Evolutionary conservation across 2,329 filamentous ascomycete genomes (phyloP).

Genomic region (Microcera coccophila): DNA sequence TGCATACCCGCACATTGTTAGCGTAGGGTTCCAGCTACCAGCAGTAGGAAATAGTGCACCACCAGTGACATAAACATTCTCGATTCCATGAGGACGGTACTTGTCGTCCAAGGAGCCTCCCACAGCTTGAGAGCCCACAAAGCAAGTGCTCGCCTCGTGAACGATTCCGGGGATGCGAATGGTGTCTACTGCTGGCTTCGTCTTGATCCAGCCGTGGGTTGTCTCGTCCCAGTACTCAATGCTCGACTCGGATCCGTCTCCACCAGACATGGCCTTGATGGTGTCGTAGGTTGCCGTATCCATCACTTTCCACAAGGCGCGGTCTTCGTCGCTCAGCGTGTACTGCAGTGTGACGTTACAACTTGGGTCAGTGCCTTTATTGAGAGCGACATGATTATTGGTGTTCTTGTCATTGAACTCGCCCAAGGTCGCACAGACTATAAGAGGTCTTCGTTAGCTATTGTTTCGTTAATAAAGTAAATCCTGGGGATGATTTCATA

Average conservation of each 20-base stretch:
- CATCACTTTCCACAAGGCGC: conserved; percentile 1
- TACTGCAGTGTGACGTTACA: conserved; percentile 4
- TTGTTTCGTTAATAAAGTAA: not conserved
- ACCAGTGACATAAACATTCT: not conserved
- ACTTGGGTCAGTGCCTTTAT: conserved; percentile 4
- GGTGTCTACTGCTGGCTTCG: conserved; percentile 3
- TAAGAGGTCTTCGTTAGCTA: not conserved
- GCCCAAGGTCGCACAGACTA: conserved; percentile 3
- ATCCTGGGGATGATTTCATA: not conserved
- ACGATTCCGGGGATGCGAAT: conserved; percentile 4
- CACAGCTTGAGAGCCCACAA: not conserved
- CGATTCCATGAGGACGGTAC: not conserved
- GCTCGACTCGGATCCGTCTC: not conserved
- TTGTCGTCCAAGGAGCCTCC: not conserved
- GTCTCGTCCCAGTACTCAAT: conserved; percentile 4
- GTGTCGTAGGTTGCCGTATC: conserved; percentile 3
- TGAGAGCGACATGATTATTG: conserved; percentile 2
- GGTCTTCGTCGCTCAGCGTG: conserved; percentile 3
- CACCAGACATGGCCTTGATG: conserved; percentile 2
- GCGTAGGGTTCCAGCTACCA: not conserved
- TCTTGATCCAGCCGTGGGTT: conserved; percentile 2
- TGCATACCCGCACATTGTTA: not conserved
- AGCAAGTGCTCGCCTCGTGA: conserved; percentile 1
- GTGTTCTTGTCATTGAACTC: conserved; percentile 6
- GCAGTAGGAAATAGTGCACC: not conserved